These are phyloP conservation scores for Coemansia sp. DNA, from an alignment of 192 early-diverging fungal genomes.

Conservation along the genomic window DNA sequence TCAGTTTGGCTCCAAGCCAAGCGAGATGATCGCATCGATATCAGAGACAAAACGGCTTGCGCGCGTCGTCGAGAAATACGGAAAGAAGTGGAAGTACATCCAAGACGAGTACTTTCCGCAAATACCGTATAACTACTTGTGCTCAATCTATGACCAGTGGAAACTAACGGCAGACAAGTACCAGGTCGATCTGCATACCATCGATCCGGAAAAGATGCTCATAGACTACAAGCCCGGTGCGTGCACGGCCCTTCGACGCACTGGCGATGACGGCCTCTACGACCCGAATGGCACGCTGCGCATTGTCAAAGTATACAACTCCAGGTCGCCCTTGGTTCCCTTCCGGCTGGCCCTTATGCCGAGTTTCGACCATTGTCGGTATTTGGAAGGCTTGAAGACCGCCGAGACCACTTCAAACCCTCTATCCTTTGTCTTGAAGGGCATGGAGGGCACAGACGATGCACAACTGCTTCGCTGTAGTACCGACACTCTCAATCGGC, in stretches of 20 bases:
- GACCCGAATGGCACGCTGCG: slow-evolving; percentile 6
- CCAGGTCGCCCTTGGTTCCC: not conserved
- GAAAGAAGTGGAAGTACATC: slow-evolving; percentile 8
- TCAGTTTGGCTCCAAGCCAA: not conserved
- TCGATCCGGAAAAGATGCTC: slow-evolving; percentile 6
- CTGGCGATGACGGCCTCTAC: slow-evolving; percentile 5
- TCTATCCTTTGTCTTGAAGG: not conserved
- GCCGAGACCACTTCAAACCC: not conserved
- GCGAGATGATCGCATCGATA: not conserved
- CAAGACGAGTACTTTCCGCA: not conserved
- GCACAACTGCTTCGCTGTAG: not conserved
- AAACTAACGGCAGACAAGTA: not conserved
- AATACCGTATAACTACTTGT: not conserved
- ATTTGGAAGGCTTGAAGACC: not conserved
- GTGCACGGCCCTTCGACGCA: slow-evolving; percentile 6
- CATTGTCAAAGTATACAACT: not conserved
- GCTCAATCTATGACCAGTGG: not conserved
- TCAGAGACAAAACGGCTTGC: not conserved
- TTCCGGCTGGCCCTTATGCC: not conserved
- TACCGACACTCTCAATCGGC: slow-evolving; percentile 1
- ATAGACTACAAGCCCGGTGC: slow-evolving; percentile 4
- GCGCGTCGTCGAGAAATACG: not conserved
- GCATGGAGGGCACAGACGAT: not conserved
- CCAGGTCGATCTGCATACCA: not conserved
- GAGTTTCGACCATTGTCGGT: not conserved